These are phyloP conservation scores for Rhodotorula sp. DNA, from an alignment of 1,284 basidiomycete genomes.

Conservation along the genomic window DNA sequence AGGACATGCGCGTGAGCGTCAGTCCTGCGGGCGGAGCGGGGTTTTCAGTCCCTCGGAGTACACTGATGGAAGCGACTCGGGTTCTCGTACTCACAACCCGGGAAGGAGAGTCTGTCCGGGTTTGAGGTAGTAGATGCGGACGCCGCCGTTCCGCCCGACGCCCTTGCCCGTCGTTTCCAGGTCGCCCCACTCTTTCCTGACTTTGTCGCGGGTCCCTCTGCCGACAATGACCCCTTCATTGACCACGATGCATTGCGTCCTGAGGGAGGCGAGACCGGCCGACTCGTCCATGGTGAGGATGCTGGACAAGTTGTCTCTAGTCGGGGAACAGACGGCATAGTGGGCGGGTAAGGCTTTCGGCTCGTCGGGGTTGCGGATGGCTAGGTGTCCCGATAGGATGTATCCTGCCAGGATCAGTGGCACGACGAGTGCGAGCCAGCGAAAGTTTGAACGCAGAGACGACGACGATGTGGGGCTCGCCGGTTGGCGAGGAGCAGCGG, in stretches of 20 bases:
- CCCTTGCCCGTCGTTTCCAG: conserved; percentile 25
- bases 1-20: conserved; percentile 79
- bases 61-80: background rate
- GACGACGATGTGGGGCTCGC: background rate
- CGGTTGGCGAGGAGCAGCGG: background rate
- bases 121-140: conserved; percentile 23
- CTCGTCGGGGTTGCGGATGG: background rate
- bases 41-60: background rate
- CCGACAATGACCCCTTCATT: conserved; percentile 11
- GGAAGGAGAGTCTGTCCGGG: conserved; percentile 25
- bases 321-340: conserved; percentile 30
- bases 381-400: background rate
- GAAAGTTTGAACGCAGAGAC: background rate
- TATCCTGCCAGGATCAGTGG: background rate
- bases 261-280: background rate
- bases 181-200: conserved; percentile 33
- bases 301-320: background rate
- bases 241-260: conserved; percentile 35
- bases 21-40: conserved; percentile 6
- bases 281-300: conserved; percentile 28
- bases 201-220: conserved; percentile 8
- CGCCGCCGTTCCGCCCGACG: conserved; percentile 9
- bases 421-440: conserved; percentile 6
- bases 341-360: conserved; percentile 4
- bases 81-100: conserved; percentile 14